A percentile compares a stretch with the other conserved stretches of the same genome.
Conservation (phyloP, 805 yeast genomes). For the Teunomyces stri region DNA sequence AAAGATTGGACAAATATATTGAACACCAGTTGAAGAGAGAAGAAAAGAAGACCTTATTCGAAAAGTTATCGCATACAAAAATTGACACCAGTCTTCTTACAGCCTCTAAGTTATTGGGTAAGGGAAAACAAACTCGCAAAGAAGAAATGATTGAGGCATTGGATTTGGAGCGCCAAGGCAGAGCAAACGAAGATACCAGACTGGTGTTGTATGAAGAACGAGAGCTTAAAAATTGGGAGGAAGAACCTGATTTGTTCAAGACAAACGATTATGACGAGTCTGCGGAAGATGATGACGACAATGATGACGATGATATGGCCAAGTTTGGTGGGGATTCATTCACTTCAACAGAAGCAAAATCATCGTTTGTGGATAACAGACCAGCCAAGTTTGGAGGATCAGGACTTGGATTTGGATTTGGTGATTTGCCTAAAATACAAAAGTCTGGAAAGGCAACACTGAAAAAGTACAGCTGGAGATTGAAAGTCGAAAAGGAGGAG, state of each 20-base stretch:
- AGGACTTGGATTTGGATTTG: conserved; percentile 71
- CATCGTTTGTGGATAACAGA: conserved; percentile 66
- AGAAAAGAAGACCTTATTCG: conserved; percentile 74
- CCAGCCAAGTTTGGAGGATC: conserved; percentile 59
- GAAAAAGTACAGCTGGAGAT: conserved; percentile 72
- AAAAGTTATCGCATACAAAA: conserved; percentile 64
- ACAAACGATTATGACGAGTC: background rate
- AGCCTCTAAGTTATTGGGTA: conserved; percentile 77
- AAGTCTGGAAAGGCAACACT: conserved; percentile 22
- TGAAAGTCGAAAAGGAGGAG: conserved; percentile 36
- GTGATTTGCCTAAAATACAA: conserved; percentile 49
- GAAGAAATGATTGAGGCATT: conserved; percentile 77
- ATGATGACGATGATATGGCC: conserved; percentile 15
- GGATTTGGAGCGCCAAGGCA: conserved; percentile 67
- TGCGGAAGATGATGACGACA: conserved; percentile 5
- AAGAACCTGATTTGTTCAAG: conserved; percentile 6
- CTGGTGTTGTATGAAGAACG: conserved; percentile 70
- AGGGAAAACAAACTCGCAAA: conserved; percentile 62
- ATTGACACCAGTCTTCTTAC: conserved; percentile 70
- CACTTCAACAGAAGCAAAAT: conserved; percentile 20
- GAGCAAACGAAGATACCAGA: conserved; percentile 58
- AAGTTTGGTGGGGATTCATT: conserved; percentile 15
- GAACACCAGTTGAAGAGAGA: conserved; percentile 87
- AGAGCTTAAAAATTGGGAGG: conserved; percentile 58
- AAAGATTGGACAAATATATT: conserved; percentile 85